Evolutionary conservation across 108 stramenopile species (phyloP), one percentile per base, ranked within the genome.

Genomic region (Cyclotella atomus): DNA sequence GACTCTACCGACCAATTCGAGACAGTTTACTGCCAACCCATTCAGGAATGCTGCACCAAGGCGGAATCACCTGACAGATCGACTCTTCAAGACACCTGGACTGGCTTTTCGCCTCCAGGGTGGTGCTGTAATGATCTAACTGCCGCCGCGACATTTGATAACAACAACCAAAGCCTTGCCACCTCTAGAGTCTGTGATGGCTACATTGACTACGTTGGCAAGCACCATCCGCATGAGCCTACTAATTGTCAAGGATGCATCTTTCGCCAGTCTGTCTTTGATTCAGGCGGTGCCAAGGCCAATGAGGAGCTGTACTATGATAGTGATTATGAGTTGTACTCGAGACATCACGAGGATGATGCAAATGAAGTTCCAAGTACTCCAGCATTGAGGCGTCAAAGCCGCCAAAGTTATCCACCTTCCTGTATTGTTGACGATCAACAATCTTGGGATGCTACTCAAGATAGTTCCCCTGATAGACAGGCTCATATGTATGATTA

Each of bases 301-400:
- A 44, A 69, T 17, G 79, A 73, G 21, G 65, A 66, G 4, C 56
- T 73, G 72, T 80, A 73, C 59, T 80, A 80, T 53, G 79, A 80
- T 62, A 80, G 79, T 65, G 79, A 80, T 44, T 66, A 54, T 54
- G 79, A 80, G 53, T 49, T 62, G 9, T 73, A 62, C 55, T 44
- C 57, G 21, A 30, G 54, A 16, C 30, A 16, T 44, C 3, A 23
- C 12, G 16, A 3, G 33, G 54, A 17, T 4, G 30, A 14, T 9
- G 29, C 2, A 33, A 59, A 2, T 44, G 8, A 36, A 6, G 15
- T 15, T 29, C 20, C 29, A 19, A n/a, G n/a, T n/a, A n/a, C n/a
- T n/a, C n/a, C n/a, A n/a, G n/a, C n/a, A n/a, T n/a, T n/a, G n/a
- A 44, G 29, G 23, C 25, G 38, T 54, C 16, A 0, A 14, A 44